Percentiles rank a stretch among this genome's conserved stretches.
Evolutionary conservation across 208 protist species (phyloP).

Genomic region (Wallacemonas sp.): DNA sequence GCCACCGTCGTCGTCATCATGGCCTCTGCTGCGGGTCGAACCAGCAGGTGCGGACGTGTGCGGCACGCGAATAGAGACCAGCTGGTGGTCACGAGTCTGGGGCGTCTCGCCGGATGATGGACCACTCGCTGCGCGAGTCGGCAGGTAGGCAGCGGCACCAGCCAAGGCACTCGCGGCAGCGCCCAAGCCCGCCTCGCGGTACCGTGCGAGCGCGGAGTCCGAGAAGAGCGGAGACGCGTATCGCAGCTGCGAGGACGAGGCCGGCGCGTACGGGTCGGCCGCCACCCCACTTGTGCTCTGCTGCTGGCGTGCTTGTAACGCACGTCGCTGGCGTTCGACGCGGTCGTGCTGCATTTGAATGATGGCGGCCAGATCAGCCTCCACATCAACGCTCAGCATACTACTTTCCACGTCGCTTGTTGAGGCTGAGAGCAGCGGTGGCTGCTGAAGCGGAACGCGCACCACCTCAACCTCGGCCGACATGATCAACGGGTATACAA

Average conservation of each 20-base stretch:
- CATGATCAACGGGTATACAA: not conserved
- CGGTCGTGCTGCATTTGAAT: slow-evolving; percentile 22
- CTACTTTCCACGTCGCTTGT: slow-evolving; percentile 15
- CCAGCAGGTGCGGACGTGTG: too few species aligned
- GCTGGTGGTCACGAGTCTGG: not conserved
- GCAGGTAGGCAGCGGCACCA: not conserved
- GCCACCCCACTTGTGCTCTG: too few species aligned
- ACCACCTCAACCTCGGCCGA: not conserved
- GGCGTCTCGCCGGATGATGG: too few species aligned
- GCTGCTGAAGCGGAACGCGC: not conserved
- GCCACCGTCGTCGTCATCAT: too few species aligned
- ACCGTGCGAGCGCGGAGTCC: not conserved
- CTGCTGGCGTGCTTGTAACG: not conserved
- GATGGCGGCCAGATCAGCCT: slow-evolving; percentile 24
- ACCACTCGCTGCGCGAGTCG: too few species aligned
- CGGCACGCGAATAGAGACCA: not conserved
- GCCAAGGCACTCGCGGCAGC: not conserved
- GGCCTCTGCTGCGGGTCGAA: too few species aligned
- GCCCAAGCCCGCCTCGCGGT: not conserved
- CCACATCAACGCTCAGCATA: slow-evolving; percentile 1
- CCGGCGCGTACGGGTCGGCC: too few species aligned
- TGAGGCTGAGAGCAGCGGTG: slow-evolving; percentile 8
- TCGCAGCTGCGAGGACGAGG: not conserved
- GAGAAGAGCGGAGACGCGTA: slow-evolving; percentile 2
- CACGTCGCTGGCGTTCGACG: slow-evolving; percentile 4